A percentile compares a stretch with the other conserved stretches of the same genome.
Evolutionary conservation across 805 yeast genomes (phyloP).

Genomic region (Myxozyma sirexii): DNA sequence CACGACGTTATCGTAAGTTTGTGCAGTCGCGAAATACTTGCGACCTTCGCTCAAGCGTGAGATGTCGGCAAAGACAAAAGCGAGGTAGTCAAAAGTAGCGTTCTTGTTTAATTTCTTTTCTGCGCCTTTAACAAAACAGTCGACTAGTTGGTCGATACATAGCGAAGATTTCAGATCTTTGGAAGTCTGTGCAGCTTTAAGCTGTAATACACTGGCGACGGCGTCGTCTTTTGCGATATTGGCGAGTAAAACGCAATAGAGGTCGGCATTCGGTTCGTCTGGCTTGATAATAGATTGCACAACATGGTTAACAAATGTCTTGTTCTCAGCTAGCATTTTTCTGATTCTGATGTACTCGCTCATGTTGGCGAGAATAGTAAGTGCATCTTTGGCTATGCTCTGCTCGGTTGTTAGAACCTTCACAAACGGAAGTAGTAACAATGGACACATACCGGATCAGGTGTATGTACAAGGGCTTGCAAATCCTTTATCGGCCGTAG

Average conservation of each 20-base stretch:
- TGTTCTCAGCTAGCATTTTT: constrained; percentile 65
- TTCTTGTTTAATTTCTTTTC: constrained; percentile 69
- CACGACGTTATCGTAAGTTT: constrained; percentile 71
- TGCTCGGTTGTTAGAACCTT: neutral
- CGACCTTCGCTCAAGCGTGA: constrained; percentile 61
- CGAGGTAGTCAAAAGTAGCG: constrained; percentile 79
- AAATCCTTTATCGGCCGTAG: constrained; percentile 73
- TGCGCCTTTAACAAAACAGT: constrained; percentile 82
- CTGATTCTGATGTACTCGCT: constrained; percentile 73
- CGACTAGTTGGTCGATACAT: constrained; percentile 78
- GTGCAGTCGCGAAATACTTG: constrained; percentile 71
- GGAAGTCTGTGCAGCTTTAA: constrained; percentile 9
- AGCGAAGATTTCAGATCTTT: constrained; percentile 13
- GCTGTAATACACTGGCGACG: constrained; percentile 42
- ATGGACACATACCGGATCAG: constrained; percentile 23
- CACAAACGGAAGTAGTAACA: no score
- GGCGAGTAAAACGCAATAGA: constrained; percentile 79
- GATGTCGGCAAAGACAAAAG: constrained; percentile 87
- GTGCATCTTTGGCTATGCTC: constrained; percentile 47
- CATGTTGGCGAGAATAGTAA: constrained; percentile 79
- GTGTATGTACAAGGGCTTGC: constrained; percentile 57
- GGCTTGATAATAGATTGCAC: constrained; percentile 43
- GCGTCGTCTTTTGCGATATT: constrained; percentile 80
- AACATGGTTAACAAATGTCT: constrained; percentile 47
- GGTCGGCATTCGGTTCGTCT: constrained; percentile 70